Conservation (phyloP, 148 eudicot genomes). For the Rhododendron ovatum region DNA sequence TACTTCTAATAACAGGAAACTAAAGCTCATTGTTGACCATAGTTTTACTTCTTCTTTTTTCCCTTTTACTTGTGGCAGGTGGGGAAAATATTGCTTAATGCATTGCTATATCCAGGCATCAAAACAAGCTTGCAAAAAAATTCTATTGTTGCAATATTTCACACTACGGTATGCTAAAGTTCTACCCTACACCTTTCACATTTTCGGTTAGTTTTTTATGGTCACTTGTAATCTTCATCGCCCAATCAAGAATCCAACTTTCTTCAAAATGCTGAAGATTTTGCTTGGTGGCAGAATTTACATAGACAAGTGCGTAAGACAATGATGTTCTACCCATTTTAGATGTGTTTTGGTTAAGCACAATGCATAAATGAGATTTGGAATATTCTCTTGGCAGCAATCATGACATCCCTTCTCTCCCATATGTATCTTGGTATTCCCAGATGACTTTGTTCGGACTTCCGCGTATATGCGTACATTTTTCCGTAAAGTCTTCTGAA, state of each 20-base stretch:
- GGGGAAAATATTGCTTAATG: slow-evolving; percentile 82
- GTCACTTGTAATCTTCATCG: neutral
- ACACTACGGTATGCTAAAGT: slow-evolving; percentile 53
- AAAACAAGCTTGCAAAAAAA: slow-evolving; percentile 74
- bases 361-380: neutral
- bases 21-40: neutral
- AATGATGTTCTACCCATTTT: neutral
- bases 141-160: slow-evolving; percentile 80
- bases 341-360: neutral
- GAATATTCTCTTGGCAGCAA: neutral
- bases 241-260: neutral
- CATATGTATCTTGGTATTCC: neutral
- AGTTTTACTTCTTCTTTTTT: neutral
- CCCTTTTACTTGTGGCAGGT: slow-evolving; percentile 46
- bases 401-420: neutral
- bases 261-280: neutral
- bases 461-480: neutral
- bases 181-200: neutral
- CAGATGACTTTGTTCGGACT: neutral
- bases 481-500: neutral
- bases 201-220: neutral
- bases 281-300: neutral
- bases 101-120: slow-evolving; percentile 76
- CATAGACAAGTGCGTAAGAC: neutral
- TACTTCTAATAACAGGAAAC: neutral